Base-by-base conservation (phyloP, 148 eudicot genomes). In the Hydrangea macrophylla region DNA sequence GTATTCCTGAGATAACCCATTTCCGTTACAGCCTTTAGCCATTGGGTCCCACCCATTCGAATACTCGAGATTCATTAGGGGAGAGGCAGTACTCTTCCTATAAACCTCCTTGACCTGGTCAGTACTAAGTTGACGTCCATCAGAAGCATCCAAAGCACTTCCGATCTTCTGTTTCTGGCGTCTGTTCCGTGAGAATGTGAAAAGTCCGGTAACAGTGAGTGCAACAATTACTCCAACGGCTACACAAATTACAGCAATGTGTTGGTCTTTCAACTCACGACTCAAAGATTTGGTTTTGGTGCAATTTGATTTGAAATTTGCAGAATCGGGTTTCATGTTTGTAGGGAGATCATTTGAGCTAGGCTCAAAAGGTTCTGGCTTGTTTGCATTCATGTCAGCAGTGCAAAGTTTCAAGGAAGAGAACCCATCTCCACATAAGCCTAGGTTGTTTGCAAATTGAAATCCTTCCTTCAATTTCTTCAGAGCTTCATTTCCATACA, bases 1-100 rank as follows among this genome's bases (percentile, higher is more conserved):
- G 56, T 87, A 75, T 67, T 92, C 97, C 55, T 78, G 88, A 6
- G 86, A 83, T 60, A 80, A 78, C 59, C 71, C 79, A 62, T 35
- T 73, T 31, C 64, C 56, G 1, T 60, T 67, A 61, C 58, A 68
- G 58, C 90, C 83, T 71, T 85, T 85, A 11, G 86, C 90, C 35
- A 89, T 60, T n/a, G 92, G 92, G 64, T 92, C 96, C 97, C 97
- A 92, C 3, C 92, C 83, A 58, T 71, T 81, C 50, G 97, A 89
- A 72, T 89, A 92, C 68, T 92, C 97, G 0, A 92, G 84, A 60
- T 85, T 85, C 24, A 87, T 87, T 55, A 92, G 90, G 40, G 97
- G 90, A 66, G 92, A 86, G 23, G 83, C 82, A n/a, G n/a, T n/a
- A 70, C 87, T 85, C 75, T 86, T 88, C 70, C 85, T 69, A 64